A percentile compares a stretch with the other conserved stretches of the same genome.
Conservation (phyloP, 1,284 basidiomycete species). For the Stereum hirsutum region DNA sequence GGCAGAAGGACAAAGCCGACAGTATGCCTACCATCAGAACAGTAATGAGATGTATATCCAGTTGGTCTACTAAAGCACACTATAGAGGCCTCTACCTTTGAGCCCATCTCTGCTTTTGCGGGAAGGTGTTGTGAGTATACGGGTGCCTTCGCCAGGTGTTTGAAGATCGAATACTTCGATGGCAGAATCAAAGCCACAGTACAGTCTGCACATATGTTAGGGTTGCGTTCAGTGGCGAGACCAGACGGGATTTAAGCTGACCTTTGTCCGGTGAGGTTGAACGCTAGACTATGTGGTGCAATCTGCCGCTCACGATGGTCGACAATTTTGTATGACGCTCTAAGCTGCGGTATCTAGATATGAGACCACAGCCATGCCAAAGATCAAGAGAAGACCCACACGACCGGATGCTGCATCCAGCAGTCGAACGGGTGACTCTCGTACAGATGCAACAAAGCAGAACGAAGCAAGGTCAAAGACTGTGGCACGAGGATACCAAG, state of each 20-base stretch:
- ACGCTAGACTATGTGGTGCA: conserved; percentile 76
- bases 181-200: conserved; percentile 84
- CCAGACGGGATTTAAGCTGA: conserved; percentile 23
- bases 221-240: neutral
- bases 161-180: conserved; percentile 84
- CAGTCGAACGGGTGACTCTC: conserved; percentile 76
- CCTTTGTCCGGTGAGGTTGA: conserved; percentile 64
- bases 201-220: conserved; percentile 45
- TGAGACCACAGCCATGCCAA: conserved; percentile 3
- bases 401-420: conserved; percentile 71
- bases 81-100: conserved; percentile 46
- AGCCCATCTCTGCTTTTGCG: conserved; percentile 78
- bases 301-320: conserved; percentile 86
- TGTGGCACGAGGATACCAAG: conserved; percentile 78
- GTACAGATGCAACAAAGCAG: conserved; percentile 75
- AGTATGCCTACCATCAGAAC: conserved; percentile 56
- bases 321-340: conserved; percentile 87
- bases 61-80: neutral
- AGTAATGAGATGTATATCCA: conserved; percentile 2
- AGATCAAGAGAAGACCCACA: conserved; percentile 32
- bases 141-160: conserved; percentile 62
- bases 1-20: conserved; percentile 70
- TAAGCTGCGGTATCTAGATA: conserved; percentile 36
- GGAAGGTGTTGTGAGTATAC: conserved; percentile 67
- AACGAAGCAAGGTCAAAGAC: conserved; percentile 47